phyloP scores from a whole-genome alignment of 2,329 filamentous ascomycete genomes.

The Diaporthe batatas region DNA sequence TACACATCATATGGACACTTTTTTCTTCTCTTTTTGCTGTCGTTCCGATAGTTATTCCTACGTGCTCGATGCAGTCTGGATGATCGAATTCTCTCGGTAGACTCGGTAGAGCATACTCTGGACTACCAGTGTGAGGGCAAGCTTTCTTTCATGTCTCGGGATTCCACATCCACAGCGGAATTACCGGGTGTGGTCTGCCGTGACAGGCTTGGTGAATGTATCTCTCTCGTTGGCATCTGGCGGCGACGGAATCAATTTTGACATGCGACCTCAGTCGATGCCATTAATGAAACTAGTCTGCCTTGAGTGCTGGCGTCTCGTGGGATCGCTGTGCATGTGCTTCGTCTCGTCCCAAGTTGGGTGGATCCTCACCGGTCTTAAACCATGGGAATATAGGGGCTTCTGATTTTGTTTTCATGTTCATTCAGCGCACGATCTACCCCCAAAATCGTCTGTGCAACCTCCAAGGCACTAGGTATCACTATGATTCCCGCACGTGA shows the following conservation, averaged over 20 bases:
- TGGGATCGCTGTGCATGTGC: background rate
- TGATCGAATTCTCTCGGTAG: too few species aligned
- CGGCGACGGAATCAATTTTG: background rate
- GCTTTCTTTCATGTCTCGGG: background rate
- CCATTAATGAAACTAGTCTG: background rate
- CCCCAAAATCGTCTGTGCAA: background rate
- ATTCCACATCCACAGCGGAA: background rate
- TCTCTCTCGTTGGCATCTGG: background rate
- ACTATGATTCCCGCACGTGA: background rate
- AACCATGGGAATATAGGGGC: background rate
- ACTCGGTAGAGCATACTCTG: background rate
- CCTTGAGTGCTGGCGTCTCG: background rate
- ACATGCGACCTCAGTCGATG: background rate
- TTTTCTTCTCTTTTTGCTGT: background rate
- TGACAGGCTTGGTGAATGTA: background rate
- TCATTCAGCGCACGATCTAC: background rate
- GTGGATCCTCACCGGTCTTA: slow-evolving; percentile 13
- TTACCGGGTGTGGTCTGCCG: too few species aligned
- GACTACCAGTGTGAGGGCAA: background rate
- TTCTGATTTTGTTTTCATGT: background rate
- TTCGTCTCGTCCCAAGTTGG: background rate
- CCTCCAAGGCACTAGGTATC: too few species aligned
- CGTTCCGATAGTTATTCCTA: background rate
- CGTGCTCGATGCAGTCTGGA: background rate
- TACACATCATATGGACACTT: slow-evolving; percentile 4